Base-by-base conservation (phyloP, 148 eudicot species). In the Rhododendron molle region DNA sequence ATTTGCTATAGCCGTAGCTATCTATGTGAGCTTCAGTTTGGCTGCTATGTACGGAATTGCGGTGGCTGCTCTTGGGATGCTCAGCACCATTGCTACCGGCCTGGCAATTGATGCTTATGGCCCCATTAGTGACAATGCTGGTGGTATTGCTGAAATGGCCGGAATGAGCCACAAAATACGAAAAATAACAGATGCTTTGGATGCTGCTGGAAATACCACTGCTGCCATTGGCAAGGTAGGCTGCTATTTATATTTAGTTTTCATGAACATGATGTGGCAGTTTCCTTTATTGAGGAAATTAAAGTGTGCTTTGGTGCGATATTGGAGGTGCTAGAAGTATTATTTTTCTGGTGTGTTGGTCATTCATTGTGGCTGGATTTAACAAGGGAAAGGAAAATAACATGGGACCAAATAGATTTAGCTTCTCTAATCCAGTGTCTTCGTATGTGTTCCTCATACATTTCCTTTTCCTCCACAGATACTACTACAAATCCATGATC, bases 21-120 rank as follows among this genome's bases (percentile, higher is more conserved):
- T 87, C 58, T 87, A 60, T 46, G 88, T 87, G 69, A 87, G 85
- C 78, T 87, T 87, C 76, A 87, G 67, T 38, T 77, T 83, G 46
- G 88, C 85, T 47, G 88, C 85, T 60, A 83, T 83, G 79, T 83
- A 83, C 14, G 85, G 85, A 83, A 83, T 83, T 72, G 78, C 85
- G 10, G 78, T 83, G 44, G 56, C 85, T 0, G 85, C 85, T 83
- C 85, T 83, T 67, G 85, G 85, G 34, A 83, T 83, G 85, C 85
- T 83, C 46, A 83, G 85, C 85, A 83, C 85, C 49, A 83, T 83
- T 20, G 85, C 85, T 14, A 83, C 85, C 2, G 79, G 85, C 44
- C 65, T 83, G 36, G 85, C 79, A 83, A 83, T 83, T 47, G 85
- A 83, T 71, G 85, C 85, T 71, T 83, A 71, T 71, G 85, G 85